Percentiles rank a stretch among this genome's conserved stretches.
Conservation (phyloP, 768 basidiomycete genomes). For the Pleurotus giganteus region DNA sequence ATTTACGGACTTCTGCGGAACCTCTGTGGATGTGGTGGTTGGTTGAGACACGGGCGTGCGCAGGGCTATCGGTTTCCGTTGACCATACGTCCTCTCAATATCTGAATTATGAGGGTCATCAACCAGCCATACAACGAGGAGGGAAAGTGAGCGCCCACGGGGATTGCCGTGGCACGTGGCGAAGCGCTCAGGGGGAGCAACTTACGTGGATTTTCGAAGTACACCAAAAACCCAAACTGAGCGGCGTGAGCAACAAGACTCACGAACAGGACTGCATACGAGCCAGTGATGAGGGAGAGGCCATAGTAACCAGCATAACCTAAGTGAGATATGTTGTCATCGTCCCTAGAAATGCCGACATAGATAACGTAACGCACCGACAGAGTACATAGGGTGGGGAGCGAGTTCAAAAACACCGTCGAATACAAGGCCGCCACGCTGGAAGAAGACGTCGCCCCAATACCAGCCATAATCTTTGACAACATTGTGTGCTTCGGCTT, state of each 20-base stretch:
- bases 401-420: conserved; percentile 97
- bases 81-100: conserved; percentile 92
- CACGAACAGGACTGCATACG: conserved; percentile 88
- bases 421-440: conserved; percentile 90
- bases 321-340: conserved; percentile 26
- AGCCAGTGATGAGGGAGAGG: conserved; percentile 85
- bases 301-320: conserved; percentile 99
- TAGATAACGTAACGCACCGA: conserved; percentile 38
- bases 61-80: conserved; percentile 85
- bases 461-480: conserved; percentile 98
- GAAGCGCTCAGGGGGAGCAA: conserved; percentile 14
- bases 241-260: conserved; percentile 93
- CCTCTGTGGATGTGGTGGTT: background rate
- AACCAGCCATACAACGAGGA: background rate
- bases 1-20: conserved; percentile 10
- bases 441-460: conserved; percentile 93
- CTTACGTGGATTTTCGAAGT: conserved; percentile 97
- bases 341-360: background rate
- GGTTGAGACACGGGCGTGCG: conserved; percentile 60
- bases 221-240: conserved; percentile 93
- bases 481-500: conserved; percentile 94
- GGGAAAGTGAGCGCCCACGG: conserved; percentile 4
- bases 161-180: background rate
- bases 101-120: conserved; percentile 42
- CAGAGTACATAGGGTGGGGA: conserved; percentile 95